Percentiles rank a stretch among this genome's conserved stretches.
These are phyloP conservation scores for Colletotrichum somersetense DNA, from an alignment of 2,329 filamentous ascomycete species.

Conservation along the genomic window DNA sequence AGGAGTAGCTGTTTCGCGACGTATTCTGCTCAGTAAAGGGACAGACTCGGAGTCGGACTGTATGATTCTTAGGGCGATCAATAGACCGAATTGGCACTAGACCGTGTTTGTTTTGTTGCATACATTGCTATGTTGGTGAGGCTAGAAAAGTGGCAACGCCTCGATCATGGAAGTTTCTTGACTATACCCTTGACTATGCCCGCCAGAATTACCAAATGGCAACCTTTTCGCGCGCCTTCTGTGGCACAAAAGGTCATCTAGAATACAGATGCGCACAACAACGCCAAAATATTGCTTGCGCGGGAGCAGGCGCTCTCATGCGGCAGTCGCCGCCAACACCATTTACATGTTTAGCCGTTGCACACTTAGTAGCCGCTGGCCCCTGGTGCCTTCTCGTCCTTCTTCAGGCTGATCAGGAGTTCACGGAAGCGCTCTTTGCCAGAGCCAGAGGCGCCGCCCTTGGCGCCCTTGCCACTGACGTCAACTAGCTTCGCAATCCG, in stretches of 20 bases:
- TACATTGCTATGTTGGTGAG: slow-evolving; percentile 15
- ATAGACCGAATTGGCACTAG: slow-evolving; percentile 32
- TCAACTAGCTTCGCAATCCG: slow-evolving; percentile 98
- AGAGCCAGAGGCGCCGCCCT: slow-evolving; percentile 87
- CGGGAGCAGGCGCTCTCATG: neutral
- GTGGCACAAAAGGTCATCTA: slow-evolving; percentile 29
- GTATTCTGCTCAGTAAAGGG: neutral
- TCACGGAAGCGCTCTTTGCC: slow-evolving; percentile 98
- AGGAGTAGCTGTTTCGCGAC: slow-evolving; percentile 55
- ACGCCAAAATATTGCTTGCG: slow-evolving; percentile 7
- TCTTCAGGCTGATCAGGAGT: slow-evolving; percentile 85
- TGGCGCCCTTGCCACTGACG: slow-evolving; percentile 90
- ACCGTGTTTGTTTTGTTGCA: slow-evolving; percentile 15
- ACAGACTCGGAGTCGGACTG: slow-evolving; percentile 19
- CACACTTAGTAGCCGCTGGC: slow-evolving; percentile 69
- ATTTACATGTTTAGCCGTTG: neutral
- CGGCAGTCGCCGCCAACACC: slow-evolving; percentile 1
- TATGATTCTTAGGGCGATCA: slow-evolving; percentile 37
- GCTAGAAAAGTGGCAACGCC: slow-evolving; percentile 20
- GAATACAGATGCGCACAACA: slow-evolving; percentile 30
- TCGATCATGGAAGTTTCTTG: slow-evolving; percentile 21
- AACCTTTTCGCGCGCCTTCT: slow-evolving; percentile 23
- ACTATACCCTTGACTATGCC: slow-evolving; percentile 22
- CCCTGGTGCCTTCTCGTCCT: slow-evolving; percentile 88
- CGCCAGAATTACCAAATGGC: slow-evolving; percentile 28